Evolutionary conservation across 257 asterid species (phyloP), one percentile per base, ranked within the genome.

Genomic region (Osmanthus fragrans): DNA sequence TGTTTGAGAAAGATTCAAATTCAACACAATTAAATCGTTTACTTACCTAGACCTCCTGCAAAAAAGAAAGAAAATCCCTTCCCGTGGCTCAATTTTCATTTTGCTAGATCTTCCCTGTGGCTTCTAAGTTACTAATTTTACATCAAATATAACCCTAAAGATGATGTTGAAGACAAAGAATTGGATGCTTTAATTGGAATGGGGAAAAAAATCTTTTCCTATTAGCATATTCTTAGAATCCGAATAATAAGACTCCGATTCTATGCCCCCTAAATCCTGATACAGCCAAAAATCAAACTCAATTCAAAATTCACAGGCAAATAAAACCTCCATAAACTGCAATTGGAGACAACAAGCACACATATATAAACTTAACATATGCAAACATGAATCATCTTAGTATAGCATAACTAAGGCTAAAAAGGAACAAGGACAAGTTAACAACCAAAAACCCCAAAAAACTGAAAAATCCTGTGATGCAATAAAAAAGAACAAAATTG

Each of bases 231-330:
- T 74, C 64, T 56, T 19, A 56, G 25, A 23, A 72, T 68, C 73
- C 75, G 11, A 39, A 63, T 42, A 12, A 58, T 70, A 64, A 33
- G 39, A 42, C 30, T 63, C 76, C 45, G 47, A 25, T 47, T 30
- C 47, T 39, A 21, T 56, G 32, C 58, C 19, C 71, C 7, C 70
- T 40, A 49, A 39, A 39, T 39, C 47, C 45, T 39, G 45, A 15
- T 47, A 27, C 76, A 11, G 33, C 16, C 19, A 29, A 51, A 75
- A 60, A 40, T 76, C 77, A 81, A 32, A 15, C 23, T 13, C 6
- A 75, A 25, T 25, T n/a, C 56, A 51, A 74, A 47, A 29, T 72
- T 33, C 9, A 51, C 70, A 27, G 70, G 32, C 16, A 19, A 29
- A 18, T 30, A 69, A 27, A 60, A 37, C 1, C 4, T 25, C 36